Conservation (phyloP, 441 rosid genomes). For the Metrosideros polymorpha region DNA sequence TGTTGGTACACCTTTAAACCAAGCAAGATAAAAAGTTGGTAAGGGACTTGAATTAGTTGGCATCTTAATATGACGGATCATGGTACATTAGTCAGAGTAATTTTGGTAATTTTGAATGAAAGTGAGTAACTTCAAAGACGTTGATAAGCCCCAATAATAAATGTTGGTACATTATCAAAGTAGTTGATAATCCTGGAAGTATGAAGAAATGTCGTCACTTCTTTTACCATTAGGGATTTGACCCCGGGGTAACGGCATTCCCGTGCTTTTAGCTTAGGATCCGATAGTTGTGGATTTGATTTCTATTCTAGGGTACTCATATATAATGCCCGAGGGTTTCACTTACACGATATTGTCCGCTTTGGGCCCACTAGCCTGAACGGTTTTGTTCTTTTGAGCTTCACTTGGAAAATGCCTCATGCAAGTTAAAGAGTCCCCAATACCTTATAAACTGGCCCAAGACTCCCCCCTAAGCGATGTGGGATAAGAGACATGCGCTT, state of each 20-base stretch:
- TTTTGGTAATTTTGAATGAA: neutral
- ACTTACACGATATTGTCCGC: no score
- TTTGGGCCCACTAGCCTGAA: no score
- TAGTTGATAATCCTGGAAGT: neutral
- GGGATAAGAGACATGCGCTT: no score
- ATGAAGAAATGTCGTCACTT: neutral
- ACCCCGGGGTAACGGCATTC: fast-evolving
- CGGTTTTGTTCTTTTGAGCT: no score
- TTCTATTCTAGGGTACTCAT: neutral
- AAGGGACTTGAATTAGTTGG: neutral
- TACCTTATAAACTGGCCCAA: no score
- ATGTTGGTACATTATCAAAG: neutral
- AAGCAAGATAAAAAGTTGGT: neutral
- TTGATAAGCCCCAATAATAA: neutral
- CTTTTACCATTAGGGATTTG: neutral
- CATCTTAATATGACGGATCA: neutral
- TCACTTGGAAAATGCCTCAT: no score
- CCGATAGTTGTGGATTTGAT: neutral
- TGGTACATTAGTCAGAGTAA: neutral
- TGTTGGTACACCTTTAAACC: no score
- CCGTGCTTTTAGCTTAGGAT: neutral
- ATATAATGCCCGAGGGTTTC: no score
- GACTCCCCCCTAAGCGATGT: no score
- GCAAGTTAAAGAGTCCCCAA: no score
- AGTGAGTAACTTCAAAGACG: neutral